Conservation (phyloP, 2,329 filamentous ascomycete species). For the Fusarium sp. region DNA sequence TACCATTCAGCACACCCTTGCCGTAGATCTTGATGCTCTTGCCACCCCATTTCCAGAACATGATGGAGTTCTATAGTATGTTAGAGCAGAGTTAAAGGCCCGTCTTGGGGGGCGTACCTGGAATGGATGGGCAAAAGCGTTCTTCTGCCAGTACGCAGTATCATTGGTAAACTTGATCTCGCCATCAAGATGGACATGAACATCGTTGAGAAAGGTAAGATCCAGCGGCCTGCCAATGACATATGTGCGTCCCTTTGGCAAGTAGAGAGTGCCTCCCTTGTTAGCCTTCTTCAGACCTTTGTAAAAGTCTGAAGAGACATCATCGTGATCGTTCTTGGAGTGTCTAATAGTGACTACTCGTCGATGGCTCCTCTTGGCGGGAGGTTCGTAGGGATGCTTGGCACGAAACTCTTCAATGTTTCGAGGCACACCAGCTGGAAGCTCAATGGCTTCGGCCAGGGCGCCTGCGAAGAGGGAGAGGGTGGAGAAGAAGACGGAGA, state of each 20-base stretch:
- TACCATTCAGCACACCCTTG: conserved; percentile 38
- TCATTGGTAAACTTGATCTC: conserved; percentile 44
- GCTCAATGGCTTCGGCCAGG: conserved; percentile 34
- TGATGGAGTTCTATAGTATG: conserved; percentile 34
- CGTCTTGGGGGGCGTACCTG: conserved; percentile 11
- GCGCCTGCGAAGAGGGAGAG: conserved; percentile 32
- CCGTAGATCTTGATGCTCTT: conserved; percentile 39
- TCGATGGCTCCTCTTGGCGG: conserved; percentile 19
- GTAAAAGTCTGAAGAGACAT: conserved; percentile 36
- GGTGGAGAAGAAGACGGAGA: conserved; percentile 31
- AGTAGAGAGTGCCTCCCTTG: conserved; percentile 36
- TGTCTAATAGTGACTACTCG: conserved; percentile 34
- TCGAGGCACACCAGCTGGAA: conserved; percentile 40
- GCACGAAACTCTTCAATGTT: conserved; percentile 39
- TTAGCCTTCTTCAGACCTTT: conserved; percentile 39
- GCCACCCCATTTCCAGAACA: conserved; percentile 41
- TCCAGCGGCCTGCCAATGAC: conserved; percentile 41
- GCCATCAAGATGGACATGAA: conserved; percentile 41
- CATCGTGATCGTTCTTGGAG: conserved; percentile 34
- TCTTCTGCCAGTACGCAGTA: conserved; percentile 37
- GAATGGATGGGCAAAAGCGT: conserved; percentile 38
- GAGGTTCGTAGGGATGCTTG: conserved; percentile 34
- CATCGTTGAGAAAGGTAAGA: conserved; percentile 36
- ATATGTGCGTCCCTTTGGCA: conserved; percentile 37
- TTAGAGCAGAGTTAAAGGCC: not conserved